Conservation (phyloP, 108 stramenopile genomes). For the Cyclostephanos tholiformis region DNA sequence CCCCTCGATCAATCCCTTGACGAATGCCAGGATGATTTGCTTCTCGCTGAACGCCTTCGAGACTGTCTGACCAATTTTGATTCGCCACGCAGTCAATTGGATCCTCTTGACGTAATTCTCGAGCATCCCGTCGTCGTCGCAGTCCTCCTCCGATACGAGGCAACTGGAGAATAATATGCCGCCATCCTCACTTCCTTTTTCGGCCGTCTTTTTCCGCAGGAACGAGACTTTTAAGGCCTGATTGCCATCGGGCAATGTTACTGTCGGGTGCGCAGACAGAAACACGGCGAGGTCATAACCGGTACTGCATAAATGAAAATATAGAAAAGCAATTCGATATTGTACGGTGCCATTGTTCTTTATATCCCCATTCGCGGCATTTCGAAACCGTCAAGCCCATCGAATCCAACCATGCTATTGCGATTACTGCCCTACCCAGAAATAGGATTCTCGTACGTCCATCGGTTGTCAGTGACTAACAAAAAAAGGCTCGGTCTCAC, state of each 20-base stretch:
- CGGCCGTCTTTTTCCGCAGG: conserved; percentile 74
- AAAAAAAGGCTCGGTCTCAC: neutral
- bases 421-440: neutral
- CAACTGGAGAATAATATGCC: conserved; percentile 66
- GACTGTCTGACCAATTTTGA: conserved; percentile 67
- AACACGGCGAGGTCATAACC: neutral
- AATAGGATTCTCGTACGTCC: neutral
- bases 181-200: conserved; percentile 72
- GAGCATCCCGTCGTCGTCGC: conserved; percentile 9
- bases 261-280: conserved; percentile 30
- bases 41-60: conserved; percentile 79
- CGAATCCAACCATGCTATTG: neutral
- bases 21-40: conserved; percentile 57
- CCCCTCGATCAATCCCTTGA: conserved; percentile 54
- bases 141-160: conserved; percentile 24
- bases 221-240: conserved; percentile 69
- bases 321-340: too few species aligned
- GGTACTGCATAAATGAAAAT: too few species aligned
- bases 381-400: neutral
- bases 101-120: conserved; percentile 39
- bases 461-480: neutral
- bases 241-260: conserved; percentile 51
- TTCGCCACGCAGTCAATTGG: conserved; percentile 59
- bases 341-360: too few species aligned
- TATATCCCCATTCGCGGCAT: neutral